Evolutionary conservation across 1,139 yeast genomes (phyloP).

Genomic region (Zygosaccharomyces sapae): DNA sequence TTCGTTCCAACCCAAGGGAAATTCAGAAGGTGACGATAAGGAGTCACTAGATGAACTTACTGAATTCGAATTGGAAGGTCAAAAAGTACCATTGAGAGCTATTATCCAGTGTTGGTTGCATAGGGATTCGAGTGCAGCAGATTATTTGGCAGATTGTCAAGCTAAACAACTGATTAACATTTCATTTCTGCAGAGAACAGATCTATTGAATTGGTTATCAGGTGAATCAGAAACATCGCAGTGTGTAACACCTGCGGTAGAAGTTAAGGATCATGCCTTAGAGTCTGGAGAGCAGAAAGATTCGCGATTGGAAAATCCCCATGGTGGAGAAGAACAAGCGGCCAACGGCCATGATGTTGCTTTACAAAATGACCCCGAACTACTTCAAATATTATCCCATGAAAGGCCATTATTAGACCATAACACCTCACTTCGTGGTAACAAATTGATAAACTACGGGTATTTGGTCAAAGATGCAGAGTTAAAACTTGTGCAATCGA

Average conservation of each 20-base stretch:
- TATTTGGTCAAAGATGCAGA: constrained; percentile 74
- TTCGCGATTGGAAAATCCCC: neutral
- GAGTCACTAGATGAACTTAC: constrained; percentile 46
- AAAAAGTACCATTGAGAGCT: constrained; percentile 50
- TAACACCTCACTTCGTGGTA: constrained; percentile 77
- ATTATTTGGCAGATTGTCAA: constrained; percentile 72
- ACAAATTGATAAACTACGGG: constrained; percentile 67
- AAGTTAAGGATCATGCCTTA: constrained; percentile 4
- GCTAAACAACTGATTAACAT: constrained; percentile 62
- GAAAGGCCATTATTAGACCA: constrained; percentile 75
- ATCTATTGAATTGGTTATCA: constrained; percentile 72
- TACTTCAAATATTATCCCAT: constrained; percentile 49
- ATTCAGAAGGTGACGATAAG: constrained; percentile 14
- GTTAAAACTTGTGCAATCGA: constrained; percentile 52
- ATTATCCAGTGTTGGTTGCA: constrained; percentile 79
- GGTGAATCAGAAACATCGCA: constrained; percentile 60
- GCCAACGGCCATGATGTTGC: constrained; percentile 29
- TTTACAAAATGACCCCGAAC: constrained; percentile 45
- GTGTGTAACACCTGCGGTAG: constrained; percentile 37
- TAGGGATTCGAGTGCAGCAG: constrained; percentile 72
- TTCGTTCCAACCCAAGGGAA: constrained; percentile 13
- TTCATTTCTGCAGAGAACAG: constrained; percentile 81
- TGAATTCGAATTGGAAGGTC: constrained; percentile 53
- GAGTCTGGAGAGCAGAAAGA: constrained; percentile 1
- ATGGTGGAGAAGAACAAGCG: constrained; percentile 14